These are phyloP conservation scores for Globisporangium polare DNA, from an alignment of 352 stramenopile species.

Conservation along the genomic window DNA sequence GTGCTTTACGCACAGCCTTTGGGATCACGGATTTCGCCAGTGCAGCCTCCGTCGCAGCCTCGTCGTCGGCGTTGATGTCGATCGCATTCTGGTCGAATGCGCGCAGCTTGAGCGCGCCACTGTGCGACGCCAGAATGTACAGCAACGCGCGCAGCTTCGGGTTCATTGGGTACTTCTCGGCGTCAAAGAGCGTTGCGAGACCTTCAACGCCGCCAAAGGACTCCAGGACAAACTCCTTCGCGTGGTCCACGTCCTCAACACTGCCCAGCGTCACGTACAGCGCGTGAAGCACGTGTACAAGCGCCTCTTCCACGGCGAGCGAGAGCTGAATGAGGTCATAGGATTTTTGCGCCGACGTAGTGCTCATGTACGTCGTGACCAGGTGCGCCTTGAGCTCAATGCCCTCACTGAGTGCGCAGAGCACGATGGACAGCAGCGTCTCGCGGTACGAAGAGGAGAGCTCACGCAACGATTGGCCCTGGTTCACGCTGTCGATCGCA, in stretches of 20 bases:
- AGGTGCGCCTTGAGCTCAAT: conserved; percentile 50
- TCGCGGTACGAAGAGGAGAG: conserved; percentile 60
- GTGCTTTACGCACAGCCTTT: conserved; percentile 49
- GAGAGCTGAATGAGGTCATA: conserved; percentile 54
- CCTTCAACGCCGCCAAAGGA: conserved; percentile 56
- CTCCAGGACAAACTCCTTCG: conserved; percentile 53
- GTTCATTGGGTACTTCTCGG: conserved; percentile 39
- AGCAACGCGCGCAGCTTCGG: conserved; percentile 49
- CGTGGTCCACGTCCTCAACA: conserved; percentile 36
- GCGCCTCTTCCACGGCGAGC: conserved; percentile 39
- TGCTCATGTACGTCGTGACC: conserved; percentile 49
- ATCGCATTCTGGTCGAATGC: conserved; percentile 42
- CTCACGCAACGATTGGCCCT: conserved; percentile 39
- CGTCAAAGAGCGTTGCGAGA: conserved; percentile 62
- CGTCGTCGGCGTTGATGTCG: conserved; percentile 78
- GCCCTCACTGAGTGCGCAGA: conserved; percentile 51
- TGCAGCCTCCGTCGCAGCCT: conserved; percentile 63
- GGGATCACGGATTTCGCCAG: conserved; percentile 65
- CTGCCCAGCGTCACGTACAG: conserved; percentile 37
- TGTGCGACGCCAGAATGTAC: conserved; percentile 59
- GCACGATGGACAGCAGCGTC: conserved; percentile 48
- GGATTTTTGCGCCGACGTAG: conserved; percentile 33
- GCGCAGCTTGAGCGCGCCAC: conserved; percentile 34
- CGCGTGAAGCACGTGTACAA: conserved; percentile 33
- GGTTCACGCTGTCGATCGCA: conserved; percentile 32